These are phyloP conservation scores for Puccinia brachypodii DNA, from an alignment of 1,284 basidiomycete genomes.

Conservation along the genomic window DNA sequence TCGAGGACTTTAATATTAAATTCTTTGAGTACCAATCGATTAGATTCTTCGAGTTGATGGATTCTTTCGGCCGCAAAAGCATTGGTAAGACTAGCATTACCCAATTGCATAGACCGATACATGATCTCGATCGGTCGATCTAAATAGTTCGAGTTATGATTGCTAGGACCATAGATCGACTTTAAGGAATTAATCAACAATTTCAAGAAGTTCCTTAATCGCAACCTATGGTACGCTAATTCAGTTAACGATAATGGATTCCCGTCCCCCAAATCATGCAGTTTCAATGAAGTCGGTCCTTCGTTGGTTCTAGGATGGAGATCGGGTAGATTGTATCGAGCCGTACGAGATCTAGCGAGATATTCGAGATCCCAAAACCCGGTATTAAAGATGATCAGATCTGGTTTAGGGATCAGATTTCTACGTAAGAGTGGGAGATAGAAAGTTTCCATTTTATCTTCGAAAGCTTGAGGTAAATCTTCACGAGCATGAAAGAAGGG, in stretches of 20 bases:
- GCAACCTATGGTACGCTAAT: constrained; percentile 16
- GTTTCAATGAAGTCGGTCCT: background rate
- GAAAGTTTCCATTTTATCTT: constrained; percentile 10
- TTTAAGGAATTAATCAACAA: constrained; percentile 2
- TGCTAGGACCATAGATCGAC: background rate
- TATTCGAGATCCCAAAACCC: constrained; percentile 47
- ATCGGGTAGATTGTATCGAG: background rate
- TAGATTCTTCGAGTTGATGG: constrained; percentile 33
- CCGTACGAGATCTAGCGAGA: constrained; percentile 11
- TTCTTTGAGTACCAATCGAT: constrained; percentile 15
- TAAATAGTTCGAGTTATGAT: background rate
- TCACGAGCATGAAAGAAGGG: constrained; percentile 43
- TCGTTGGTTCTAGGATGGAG: background rate
- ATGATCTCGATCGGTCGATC: constrained; percentile 18
- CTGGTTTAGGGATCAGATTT: constrained; percentile 19
- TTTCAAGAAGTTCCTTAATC: constrained; percentile 10
- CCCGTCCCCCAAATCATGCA: constrained; percentile 18
- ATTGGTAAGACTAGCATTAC: constrained; percentile 32
- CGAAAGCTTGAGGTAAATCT: constrained; percentile 33
- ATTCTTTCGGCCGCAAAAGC: constrained; percentile 29
- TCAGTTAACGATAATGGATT: constrained; percentile 27
- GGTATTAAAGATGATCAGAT: constrained; percentile 42
- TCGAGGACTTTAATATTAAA: constrained; percentile 28
- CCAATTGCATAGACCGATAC: constrained; percentile 44
- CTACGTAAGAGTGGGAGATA: constrained; percentile 8